Evolutionary conservation across 163 green algal species (phyloP).

Genomic region (Scenedesmus sp.): DNA sequence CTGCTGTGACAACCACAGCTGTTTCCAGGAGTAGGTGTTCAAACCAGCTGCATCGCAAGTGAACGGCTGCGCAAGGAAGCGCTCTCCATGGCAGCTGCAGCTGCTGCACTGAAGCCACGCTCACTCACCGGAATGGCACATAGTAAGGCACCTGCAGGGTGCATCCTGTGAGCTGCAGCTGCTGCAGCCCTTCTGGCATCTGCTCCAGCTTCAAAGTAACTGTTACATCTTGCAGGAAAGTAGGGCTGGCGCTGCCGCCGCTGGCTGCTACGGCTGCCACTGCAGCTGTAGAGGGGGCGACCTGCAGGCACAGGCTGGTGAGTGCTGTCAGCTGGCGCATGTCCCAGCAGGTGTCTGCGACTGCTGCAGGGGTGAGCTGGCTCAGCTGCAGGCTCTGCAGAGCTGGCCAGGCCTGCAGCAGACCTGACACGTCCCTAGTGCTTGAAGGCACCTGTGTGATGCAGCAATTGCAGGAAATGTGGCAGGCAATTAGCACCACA

Average conservation of each 20-base stretch:
- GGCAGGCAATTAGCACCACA: neutral
- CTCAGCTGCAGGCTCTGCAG: neutral
- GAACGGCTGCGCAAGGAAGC: neutral
- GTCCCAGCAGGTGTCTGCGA: neutral
- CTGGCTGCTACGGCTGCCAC: slow-evolving; percentile 4
- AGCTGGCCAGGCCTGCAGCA: neutral
- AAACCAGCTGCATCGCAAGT: neutral
- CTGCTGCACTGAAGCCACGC: neutral
- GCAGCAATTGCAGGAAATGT: neutral
- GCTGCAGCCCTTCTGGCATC: neutral
- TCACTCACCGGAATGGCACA: neutral
- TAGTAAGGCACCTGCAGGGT: neutral
- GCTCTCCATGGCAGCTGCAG: neutral
- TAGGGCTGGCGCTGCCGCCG: neutral
- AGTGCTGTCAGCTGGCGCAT: neutral
- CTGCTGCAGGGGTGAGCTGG: neutral
- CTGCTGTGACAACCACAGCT: no score
- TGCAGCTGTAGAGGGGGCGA: neutral
- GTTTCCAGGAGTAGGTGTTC: no score
- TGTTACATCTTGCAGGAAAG: neutral
- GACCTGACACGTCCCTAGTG: neutral
- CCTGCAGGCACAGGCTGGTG: slow-evolving; percentile 22
- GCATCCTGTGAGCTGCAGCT: slow-evolving; percentile 22
- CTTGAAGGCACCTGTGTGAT: neutral
- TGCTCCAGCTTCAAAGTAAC: neutral